Evolutionary conservation across 306 rosid species (phyloP).

Genomic region (Sesbania bispinosa): DNA sequence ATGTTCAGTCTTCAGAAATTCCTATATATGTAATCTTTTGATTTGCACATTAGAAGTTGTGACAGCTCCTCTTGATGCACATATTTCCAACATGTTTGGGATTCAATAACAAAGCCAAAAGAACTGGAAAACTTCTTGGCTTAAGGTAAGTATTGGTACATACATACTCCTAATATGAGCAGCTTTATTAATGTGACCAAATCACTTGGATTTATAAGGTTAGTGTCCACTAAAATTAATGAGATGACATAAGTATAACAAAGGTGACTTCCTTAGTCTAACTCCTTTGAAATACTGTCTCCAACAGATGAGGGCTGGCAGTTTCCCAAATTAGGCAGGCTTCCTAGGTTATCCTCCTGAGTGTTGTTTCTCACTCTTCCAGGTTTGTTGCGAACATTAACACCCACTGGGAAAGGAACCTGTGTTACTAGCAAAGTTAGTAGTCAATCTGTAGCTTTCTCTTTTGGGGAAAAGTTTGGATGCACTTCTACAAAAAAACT

Average conservation of each 20-base stretch:
- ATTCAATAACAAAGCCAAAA: constrained; percentile 10
- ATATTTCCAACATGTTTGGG: background rate
- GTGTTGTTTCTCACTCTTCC: constrained; percentile 33
- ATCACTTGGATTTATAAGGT: constrained; percentile 8
- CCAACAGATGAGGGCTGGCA: background rate
- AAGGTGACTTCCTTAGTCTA: constrained; percentile 11
- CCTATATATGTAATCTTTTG: constrained; percentile 1
- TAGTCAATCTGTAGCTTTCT: background rate
- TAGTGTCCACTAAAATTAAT: background rate
- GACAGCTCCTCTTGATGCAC: constrained; percentile 7
- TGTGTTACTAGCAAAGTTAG: constrained; percentile 35
- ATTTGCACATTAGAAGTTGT: background rate
- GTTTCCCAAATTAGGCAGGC: background rate
- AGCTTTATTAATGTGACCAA: background rate
- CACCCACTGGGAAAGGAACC: constrained; percentile 73
- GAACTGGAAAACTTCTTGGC: constrained; percentile 22
- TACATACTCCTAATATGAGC: background rate
- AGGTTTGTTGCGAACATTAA: constrained; percentile 43
- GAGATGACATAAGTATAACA: background rate
- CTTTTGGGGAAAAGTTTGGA: background rate
- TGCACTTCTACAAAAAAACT: too few species aligned
- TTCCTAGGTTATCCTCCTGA: constrained; percentile 16
- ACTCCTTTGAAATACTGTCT: background rate
- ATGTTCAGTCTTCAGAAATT: constrained; percentile 13
- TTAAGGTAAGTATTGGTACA: constrained; percentile 9